Base-by-base conservation (phyloP, 2,329 filamentous ascomycete genomes). In the Juglanconis oblonga region DNA sequence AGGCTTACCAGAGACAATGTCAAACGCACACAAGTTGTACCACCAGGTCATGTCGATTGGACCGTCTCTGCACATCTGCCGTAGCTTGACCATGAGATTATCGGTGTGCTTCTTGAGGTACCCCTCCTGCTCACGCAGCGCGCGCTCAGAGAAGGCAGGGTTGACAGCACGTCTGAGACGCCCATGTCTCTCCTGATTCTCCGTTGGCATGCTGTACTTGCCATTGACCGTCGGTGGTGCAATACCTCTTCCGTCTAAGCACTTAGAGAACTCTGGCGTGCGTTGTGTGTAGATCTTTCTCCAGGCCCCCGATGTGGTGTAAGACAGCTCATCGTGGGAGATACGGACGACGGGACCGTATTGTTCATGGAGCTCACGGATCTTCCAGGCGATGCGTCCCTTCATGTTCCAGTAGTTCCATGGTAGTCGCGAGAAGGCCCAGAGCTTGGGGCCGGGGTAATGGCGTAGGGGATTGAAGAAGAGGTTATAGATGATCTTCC, bases 261-360 rank as follows among this genome's bases (percentile, higher is more conserved):
- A 49, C 38, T 57, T 57, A 35, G 50, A 48, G 35, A 52, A 52
- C 17, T 57, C 55, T 8, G 55, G 48, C 13, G 55, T 45, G 11
- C 48, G 48, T 29, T 57, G 55, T 5, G 48, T 50, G 24, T 57
- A 52, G 8, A 52, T 57, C 31, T 52, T 57, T 40, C 54, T 56
- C 52, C 58, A 56, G 32, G 58, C 58, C 3, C 86, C 14, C 80
- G 76, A 65, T 1, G 48, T 48, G 1, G 58, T 70, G 58, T 74
- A 76, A 3, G 71, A 71, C 8, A 78, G 68, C 17, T 69, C 65
- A 35, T 70, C 70, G 1, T 76, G 75, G 0, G 66, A 68, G 9
- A 73, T 67, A 2, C 76, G 72, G 14, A 78, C 67, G 3, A 77
- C 69, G 45, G 65, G 57, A 13, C 59, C 59, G 50, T 62, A 62